Evolutionary conservation across 2,329 filamentous ascomycete genomes (phyloP).

Genomic region (Teratosphaeria zuluensis): DNA sequence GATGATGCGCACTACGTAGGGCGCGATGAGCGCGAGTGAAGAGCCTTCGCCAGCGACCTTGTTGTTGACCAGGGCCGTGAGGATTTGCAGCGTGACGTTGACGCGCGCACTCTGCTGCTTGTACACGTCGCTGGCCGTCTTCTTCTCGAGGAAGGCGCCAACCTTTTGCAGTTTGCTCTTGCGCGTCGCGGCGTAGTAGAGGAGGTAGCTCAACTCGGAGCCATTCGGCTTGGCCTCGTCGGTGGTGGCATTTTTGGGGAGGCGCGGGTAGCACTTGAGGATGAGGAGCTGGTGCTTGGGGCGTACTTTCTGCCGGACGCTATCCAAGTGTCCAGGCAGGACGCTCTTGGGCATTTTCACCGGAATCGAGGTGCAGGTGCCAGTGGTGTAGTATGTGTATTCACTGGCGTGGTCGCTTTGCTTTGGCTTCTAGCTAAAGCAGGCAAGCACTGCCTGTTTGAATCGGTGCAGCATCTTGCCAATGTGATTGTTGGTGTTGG

Average conservation of each 20-base stretch:
- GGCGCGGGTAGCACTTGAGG: constrained; percentile 91
- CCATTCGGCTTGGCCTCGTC: constrained; percentile 85
- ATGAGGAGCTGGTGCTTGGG: constrained; percentile 96
- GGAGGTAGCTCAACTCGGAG: constrained; percentile 89
- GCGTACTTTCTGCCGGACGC: constrained; percentile 50
- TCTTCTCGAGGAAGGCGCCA: constrained; percentile 86
- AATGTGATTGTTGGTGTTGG: too few relatives aligned
- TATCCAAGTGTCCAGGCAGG: constrained; percentile 20
- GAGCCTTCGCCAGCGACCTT: constrained; percentile 45
- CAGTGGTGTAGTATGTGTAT: too few relatives aligned
- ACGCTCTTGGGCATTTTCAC: not conserved
- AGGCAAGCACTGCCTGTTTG: too few relatives aligned
- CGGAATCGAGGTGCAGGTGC: not conserved
- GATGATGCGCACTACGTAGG: constrained; percentile 71
- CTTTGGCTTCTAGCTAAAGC: not conserved
- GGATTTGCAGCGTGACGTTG: constrained; percentile 87
- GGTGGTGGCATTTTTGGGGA: constrained; percentile 71
- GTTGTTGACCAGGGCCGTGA: constrained; percentile 86
- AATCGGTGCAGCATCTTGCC: too few relatives aligned
- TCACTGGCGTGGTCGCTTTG: not conserved
- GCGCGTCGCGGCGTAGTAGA: constrained; percentile 93
- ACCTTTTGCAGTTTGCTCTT: constrained; percentile 95
- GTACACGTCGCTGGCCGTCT: constrained; percentile 85
- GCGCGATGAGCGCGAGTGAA: constrained; percentile 80
- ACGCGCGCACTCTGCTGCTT: constrained; percentile 74